These are phyloP conservation scores for Isabelozyma heimii DNA, from an alignment of 805 yeast genomes.

Conservation along the genomic window DNA sequence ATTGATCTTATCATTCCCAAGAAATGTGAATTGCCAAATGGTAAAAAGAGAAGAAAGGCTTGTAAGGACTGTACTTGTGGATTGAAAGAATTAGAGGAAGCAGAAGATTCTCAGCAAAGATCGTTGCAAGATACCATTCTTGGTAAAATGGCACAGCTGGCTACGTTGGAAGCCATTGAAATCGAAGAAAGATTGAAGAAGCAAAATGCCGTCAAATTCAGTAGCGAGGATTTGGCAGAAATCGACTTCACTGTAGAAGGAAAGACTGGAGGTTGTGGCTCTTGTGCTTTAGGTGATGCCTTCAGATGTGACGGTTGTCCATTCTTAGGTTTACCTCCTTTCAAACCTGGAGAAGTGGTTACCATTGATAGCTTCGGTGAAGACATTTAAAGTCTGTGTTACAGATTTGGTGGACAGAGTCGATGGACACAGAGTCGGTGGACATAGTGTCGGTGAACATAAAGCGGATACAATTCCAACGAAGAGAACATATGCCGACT, in stretches of 20 bases:
- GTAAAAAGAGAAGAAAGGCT: slow-evolving; percentile 78
- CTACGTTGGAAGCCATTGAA: slow-evolving; percentile 51
- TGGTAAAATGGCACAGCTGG: slow-evolving; percentile 48
- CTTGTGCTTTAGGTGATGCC: slow-evolving; percentile 97
- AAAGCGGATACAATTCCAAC: no score
- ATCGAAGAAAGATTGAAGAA: slow-evolving; percentile 48
- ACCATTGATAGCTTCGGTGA: slow-evolving; percentile 73
- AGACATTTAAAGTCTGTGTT: no score
- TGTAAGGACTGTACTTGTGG: slow-evolving; percentile 99
- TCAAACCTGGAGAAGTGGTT: slow-evolving; percentile 93
- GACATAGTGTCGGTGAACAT: no score
- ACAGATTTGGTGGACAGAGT: no score
- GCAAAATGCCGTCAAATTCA: slow-evolving; percentile 44
- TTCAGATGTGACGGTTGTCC: slow-evolving; percentile 99
- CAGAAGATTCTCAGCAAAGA: slow-evolving; percentile 47
- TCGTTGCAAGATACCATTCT: slow-evolving; percentile 44
- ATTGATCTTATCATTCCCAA: slow-evolving; percentile 53
- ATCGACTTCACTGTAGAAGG: slow-evolving; percentile 96
- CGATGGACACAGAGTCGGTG: no score
- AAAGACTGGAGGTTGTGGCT: slow-evolving; percentile 95
- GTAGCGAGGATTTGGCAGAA: slow-evolving; percentile 75
- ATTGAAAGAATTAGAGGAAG: slow-evolving; percentile 80
- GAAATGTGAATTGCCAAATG: slow-evolving; percentile 50
- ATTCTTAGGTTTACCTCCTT: slow-evolving; percentile 93
- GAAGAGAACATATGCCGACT: background rate